Base-by-base conservation (phyloP, 768 basidiomycete species). In the Mrakia gelida region DNA sequence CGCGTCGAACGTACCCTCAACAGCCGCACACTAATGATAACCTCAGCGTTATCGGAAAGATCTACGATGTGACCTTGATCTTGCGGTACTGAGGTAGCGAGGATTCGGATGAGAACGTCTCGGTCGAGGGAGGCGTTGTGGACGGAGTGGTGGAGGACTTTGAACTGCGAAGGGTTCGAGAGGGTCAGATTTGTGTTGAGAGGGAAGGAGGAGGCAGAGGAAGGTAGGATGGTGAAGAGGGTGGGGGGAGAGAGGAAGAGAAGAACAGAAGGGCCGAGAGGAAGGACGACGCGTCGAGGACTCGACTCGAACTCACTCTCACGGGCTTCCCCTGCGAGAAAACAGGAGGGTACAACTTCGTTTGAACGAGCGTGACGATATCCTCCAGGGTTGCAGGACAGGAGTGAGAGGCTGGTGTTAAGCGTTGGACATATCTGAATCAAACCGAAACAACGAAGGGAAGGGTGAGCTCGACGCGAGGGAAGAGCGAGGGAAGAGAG, bases 1-100 rank as follows among this genome's bases (percentile, higher is more conserved):
- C 41, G 45, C 15, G 32, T 1, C 8, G 41, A 62, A 73, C 73
- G 62, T 13, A 56, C 59, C 21, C 76, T 38, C 26, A 71, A 43
- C 43, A 77, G 13, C 23, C 76, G 76, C 15, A 70, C 56, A 8
- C 43, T 49, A 16, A 77, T 43, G 28, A 77, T 61, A 1, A 34
- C n/a, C 15, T 77, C 41, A 9, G n/a, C 45, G 62, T 26, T 15
- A 0, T 68, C 41, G 18, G 28, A 54, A n/a, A 77, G 71, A 43
- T 77, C 59, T 38, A 77, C 76, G n/a, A 26, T 34, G 28, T 77
- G 76, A 18, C 71, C 71, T 63, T 45, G 56, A 43, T 63, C 56
- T 7, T 26, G 59, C 4, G 76, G 76, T 2, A 72, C 76, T 23
- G 76, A 59, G 1, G 26, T 43, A 15, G 71, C 76, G n/a, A 77